Evolutionary conservation across 164 flowering plant genomes (phyloP).

Genomic region (Protea cynaroides): DNA sequence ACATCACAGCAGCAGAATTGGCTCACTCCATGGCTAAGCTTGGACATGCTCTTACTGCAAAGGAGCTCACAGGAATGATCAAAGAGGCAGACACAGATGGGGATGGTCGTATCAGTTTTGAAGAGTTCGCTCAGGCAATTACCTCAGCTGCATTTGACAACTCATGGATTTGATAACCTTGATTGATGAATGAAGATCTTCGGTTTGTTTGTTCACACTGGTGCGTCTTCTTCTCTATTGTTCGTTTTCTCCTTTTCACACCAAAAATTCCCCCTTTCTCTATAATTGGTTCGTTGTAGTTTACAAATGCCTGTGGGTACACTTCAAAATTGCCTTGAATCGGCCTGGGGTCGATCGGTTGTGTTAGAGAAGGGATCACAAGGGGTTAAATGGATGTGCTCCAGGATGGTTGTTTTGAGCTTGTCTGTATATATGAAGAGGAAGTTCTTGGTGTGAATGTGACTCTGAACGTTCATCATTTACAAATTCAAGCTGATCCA

Average conservation of each 20-base stretch:
- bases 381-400: background rate
- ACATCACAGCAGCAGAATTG: conserved; percentile 59
- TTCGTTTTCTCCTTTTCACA: background rate
- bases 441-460: background rate
- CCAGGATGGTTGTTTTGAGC: conserved; percentile 1
- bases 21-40: conserved; percentile 67
- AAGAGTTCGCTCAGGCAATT: conserved; percentile 58
- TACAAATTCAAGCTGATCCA: background rate
- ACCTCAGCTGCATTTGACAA: conserved; percentile 65
- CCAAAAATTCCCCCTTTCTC: too few species aligned
- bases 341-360: background rate
- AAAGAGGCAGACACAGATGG: conserved; percentile 69
- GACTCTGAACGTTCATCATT: background rate
- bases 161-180: conserved; percentile 58
- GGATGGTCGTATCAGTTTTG: conserved; percentile 58
- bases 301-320: background rate
- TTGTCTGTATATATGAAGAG: background rate
- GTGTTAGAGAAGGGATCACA: background rate
- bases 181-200: conserved; percentile 17
- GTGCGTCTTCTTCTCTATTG: background rate
- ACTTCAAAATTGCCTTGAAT: background rate
- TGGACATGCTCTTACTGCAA: conserved; percentile 57
- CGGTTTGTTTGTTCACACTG: background rate
- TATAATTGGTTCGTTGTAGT: too few species aligned
- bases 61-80: conserved; percentile 67